These are phyloP conservation scores for Pisolithus microcarpus DNA, from an alignment of 768 basidiomycete genomes.

Conservation along the genomic window DNA sequence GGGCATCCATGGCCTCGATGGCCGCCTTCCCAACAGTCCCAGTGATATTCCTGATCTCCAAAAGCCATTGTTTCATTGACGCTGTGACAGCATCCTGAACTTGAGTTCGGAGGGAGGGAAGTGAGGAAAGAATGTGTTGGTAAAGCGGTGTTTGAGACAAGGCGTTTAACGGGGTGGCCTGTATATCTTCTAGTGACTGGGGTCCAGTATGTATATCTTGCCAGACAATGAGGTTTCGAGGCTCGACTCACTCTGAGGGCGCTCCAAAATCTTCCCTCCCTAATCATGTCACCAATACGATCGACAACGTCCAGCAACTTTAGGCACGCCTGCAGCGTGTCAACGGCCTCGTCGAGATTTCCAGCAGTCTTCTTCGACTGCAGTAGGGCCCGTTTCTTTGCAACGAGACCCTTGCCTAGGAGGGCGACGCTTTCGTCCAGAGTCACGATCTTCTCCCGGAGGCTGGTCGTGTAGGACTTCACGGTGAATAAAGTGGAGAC, in stretches of 20 bases:
- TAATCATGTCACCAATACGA: conserved; percentile 88
- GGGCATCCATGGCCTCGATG: conserved; percentile 81
- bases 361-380: conserved; percentile 89
- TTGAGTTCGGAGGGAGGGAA: conserved; percentile 83
- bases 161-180: conserved; percentile 80
- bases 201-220: conserved; percentile 21
- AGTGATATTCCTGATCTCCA: conserved; percentile 88
- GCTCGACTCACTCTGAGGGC: conserved; percentile 73
- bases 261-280: conserved; percentile 93
- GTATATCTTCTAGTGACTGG: conserved; percentile 93
- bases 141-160: conserved; percentile 91
- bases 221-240: conserved; percentile 14
- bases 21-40: conserved; percentile 81
- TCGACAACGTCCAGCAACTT: conserved; percentile 89
- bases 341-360: conserved; percentile 95
- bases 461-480: conserved; percentile 91
- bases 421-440: conserved; percentile 85
- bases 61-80: conserved; percentile 93
- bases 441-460: conserved; percentile 85
- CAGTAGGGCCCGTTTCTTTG: conserved; percentile 87
- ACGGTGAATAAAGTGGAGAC: conserved; percentile 95
- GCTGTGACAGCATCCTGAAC: conserved; percentile 93
- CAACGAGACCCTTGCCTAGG: conserved; percentile 79
- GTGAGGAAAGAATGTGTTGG: conserved; percentile 81
- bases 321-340: conserved; percentile 88